Evolutionary conservation across 1,284 basidiomycete genomes (phyloP), one percentile per base, ranked within the genome.

Genomic region (Apiotrichum akiyoshidainum): DNA sequence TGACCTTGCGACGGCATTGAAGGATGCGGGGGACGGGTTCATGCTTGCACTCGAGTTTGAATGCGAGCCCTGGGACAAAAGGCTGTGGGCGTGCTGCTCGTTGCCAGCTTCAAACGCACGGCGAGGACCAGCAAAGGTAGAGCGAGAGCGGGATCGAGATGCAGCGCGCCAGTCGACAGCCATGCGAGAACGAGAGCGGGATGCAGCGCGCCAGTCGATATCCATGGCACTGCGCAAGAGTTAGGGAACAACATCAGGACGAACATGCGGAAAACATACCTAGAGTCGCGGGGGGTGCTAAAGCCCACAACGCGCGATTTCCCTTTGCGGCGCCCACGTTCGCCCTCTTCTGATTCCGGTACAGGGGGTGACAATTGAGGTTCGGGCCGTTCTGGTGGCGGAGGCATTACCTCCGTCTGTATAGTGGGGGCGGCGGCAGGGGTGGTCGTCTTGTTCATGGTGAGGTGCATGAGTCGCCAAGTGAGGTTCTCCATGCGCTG

Each of bases 381-480:
- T 50, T 57, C 49, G 39, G 54, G 52, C 45, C 42, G 35, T 19
- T 53, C 22, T 14, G 39, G 41, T 4, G 60, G 53, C 12, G 55
- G 55, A 16, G 60, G 54, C 46, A 54, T 52, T 3, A 52, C 26
- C 52, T 42, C 19, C 11, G 19, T 3, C 40, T 31, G 6, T 26
- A 52, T 2, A 17, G 44, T 46, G 34, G 33, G 49, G 10, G 21
- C 33, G 5, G 42, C 8, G 40, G 53, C 19, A 31, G 26, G 26
- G 21, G 19, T 31, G 56, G 71, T 52, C 72, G 69, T 69, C 65
- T 74, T 71, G 80, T 89, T 88, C 62, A 97, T 79, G 11, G 88
- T 89, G 71, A 99, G 81, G 46, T 93, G 89, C 94, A 97, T 97
- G 90, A 98, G 91, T 62, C 96, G 81, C 95, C 95, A 97, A 0